phyloP scores from a whole-genome alignment of 2,329 filamentous ascomycete genomes.

The Botrytis aclada region DNA sequence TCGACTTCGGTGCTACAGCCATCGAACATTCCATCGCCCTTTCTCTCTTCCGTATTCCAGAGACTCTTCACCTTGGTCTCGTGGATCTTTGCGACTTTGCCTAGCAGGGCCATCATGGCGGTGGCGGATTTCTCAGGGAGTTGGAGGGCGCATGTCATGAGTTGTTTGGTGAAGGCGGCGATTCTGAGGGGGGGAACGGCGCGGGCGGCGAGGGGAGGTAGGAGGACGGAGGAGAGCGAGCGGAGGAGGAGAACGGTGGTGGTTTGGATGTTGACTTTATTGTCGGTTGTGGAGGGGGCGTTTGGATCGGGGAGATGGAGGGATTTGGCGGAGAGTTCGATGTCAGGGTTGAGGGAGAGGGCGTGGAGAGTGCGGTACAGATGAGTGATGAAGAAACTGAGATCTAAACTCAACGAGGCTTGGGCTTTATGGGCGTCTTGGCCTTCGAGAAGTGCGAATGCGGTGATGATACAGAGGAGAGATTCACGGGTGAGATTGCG shows the following conservation, averaged over 20 bases:
- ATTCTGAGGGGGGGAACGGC: slow-evolving; percentile 77
- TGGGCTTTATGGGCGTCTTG: slow-evolving; percentile 88
- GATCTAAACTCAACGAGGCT: slow-evolving; percentile 77
- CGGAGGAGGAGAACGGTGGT: slow-evolving; percentile 89
- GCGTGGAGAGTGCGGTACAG: slow-evolving; percentile 83
- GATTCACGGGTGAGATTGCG: slow-evolving; percentile 82
- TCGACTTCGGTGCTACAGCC: slow-evolving; percentile 71
- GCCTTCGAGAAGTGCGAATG: slow-evolving; percentile 91
- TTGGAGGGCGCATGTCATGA: slow-evolving; percentile 78
- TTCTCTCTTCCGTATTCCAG: slow-evolving; percentile 92
- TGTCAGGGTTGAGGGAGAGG: slow-evolving; percentile 75
- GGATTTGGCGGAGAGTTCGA: slow-evolving; percentile 76
- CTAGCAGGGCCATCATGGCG: slow-evolving; percentile 74
- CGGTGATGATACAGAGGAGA: slow-evolving; percentile 91
- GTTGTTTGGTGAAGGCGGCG: slow-evolving; percentile 90
- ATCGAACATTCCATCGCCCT: slow-evolving; percentile 85
- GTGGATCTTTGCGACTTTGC: slow-evolving; percentile 76
- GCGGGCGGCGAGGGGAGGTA: slow-evolving; percentile 70
- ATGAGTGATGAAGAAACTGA: slow-evolving; percentile 92
- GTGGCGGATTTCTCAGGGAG: slow-evolving; percentile 85
- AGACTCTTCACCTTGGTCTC: slow-evolving; percentile 77
- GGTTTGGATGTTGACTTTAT: slow-evolving; percentile 90
- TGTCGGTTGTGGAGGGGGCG: slow-evolving; percentile 46
- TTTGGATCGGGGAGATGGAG: slow-evolving; percentile 68
- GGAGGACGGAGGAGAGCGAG: slow-evolving; percentile 76